phyloP scores from a whole-genome alignment of 1,284 basidiomycete genomes.

The Ustilago loliicola region DNA sequence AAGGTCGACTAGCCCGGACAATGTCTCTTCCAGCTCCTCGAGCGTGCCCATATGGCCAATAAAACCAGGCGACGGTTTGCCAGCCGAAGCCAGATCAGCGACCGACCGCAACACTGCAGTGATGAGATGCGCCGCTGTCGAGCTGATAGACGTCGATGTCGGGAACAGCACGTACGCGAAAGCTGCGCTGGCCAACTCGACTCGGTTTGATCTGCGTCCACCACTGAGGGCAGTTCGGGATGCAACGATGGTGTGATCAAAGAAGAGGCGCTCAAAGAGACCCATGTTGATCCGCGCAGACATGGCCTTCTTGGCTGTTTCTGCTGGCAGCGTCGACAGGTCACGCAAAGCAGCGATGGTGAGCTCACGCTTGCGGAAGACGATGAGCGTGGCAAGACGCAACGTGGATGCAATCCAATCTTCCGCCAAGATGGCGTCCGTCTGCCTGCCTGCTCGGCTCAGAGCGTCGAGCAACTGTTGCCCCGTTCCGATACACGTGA shows the following conservation, averaged over 20 bases:
- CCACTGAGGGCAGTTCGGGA: slow-evolving; percentile 32
- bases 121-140: slow-evolving; percentile 55
- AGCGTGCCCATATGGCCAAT: slow-evolving; percentile 68
- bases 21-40: slow-evolving; percentile 59
- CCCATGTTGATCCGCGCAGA: slow-evolving; percentile 38
- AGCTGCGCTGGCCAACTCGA: slow-evolving; percentile 53
- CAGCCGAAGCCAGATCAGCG: slow-evolving; percentile 31
- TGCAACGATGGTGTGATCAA: slow-evolving; percentile 55
- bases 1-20: slow-evolving; percentile 57
- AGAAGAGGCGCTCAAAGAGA: slow-evolving; percentile 55
- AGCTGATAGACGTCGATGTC: slow-evolving; percentile 48
- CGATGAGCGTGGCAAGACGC: slow-evolving; percentile 72
- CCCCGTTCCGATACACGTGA: slow-evolving; percentile 78
- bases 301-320: slow-evolving; percentile 45
- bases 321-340: slow-evolving; percentile 44
- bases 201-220: slow-evolving; percentile 40
- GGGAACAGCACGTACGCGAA: slow-evolving; percentile 53
- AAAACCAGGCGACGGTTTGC: slow-evolving; percentile 42
- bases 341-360: slow-evolving; percentile 43
- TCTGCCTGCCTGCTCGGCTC: slow-evolving; percentile 77
- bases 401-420: slow-evolving; percentile 79
- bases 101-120: slow-evolving; percentile 54
- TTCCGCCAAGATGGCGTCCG: slow-evolving; percentile 79
- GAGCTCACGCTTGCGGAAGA: slow-evolving; percentile 44
- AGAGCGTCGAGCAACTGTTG: slow-evolving; percentile 76